phyloP scores from a whole-genome alignment of 108 stramenopile species.

The Pseudonitzschia delicatissima region DNA sequence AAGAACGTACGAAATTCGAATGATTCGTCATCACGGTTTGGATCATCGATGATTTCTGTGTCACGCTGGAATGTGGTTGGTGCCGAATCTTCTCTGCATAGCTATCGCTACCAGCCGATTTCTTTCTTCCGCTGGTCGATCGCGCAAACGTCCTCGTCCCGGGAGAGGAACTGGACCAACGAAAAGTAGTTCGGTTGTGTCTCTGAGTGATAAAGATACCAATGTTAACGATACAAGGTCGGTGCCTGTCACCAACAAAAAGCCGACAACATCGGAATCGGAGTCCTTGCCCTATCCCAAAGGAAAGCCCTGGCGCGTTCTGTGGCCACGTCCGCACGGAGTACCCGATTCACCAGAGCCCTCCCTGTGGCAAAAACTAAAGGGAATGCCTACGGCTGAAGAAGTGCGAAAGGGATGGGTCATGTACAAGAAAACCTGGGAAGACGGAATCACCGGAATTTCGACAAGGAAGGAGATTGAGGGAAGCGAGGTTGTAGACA shows the following conservation, averaged over 20 bases:
- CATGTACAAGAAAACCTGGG: slow-evolving; percentile 35
- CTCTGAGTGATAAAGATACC: neutral
- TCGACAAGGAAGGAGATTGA: slow-evolving; percentile 7
- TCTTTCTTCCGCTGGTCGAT: neutral
- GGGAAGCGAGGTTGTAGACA: neutral
- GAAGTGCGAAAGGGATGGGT: slow-evolving; percentile 26
- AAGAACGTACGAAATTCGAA: too few relatives aligned
- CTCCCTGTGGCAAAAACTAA: neutral
- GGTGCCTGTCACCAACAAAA: neutral
- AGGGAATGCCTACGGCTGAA: slow-evolving; percentile 7
- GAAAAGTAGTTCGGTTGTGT: neutral
- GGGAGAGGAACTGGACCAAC: neutral
- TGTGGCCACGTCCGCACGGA: slow-evolving; percentile 27
- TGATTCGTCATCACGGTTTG: too few relatives aligned
- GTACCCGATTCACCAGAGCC: neutral
- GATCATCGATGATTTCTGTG: too few relatives aligned
- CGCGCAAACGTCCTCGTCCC: neutral
- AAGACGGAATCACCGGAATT: slow-evolving; percentile 28
- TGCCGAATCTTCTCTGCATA: too few relatives aligned
- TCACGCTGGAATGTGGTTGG: too few relatives aligned
- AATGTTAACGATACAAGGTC: too few relatives aligned
- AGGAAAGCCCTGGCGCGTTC: slow-evolving; percentile 26
- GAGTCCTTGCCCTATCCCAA: slow-evolving; percentile 19
- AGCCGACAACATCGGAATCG: slow-evolving; percentile 1
- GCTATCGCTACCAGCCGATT: too few relatives aligned